Evolutionary conservation across 768 basidiomycete species (phyloP), one percentile per base, ranked within the genome.

Genomic region (Amanita molliuscula): DNA sequence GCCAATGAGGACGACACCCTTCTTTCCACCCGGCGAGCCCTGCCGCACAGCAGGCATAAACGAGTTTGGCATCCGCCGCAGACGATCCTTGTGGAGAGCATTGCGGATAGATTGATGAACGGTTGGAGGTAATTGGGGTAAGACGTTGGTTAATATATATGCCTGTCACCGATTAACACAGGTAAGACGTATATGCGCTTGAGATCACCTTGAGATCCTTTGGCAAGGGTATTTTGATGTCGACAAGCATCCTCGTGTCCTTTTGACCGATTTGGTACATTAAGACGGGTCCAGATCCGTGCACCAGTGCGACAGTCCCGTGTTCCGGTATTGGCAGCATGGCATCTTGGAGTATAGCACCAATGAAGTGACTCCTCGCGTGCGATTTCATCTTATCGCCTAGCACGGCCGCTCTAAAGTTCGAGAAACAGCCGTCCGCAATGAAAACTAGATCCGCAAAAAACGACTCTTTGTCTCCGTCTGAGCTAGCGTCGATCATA

Each of bases 381-480:
- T 67, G 61, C 1, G 82, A 71, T 59, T 79, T 81, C 41, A 61
- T 61, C 9, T 68, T 66, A 35, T 62, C 58, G 47, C 78, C 78
- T 74, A 84, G 75, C n/a, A 91, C 79, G 1, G 70, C 53, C 9
- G 65, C 72, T 44, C 95, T 76, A 72, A 99, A 94, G 60, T 94
- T 96, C 3, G 90, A 94, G 67, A 89, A 89, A 64, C 91, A 96
- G 0, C 95, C 95, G 62, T 99, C 95, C 3, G 94, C 92, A 52
- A 97, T 68, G 61, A 98, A 68, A 40, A 91, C 88, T 45, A 99
- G 64, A 55, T 85, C 81, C 0, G 88, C 92, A 51, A 71, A 74
- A 58, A 82, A 82, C 0, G 73, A 60, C 53, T 81, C 73, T 57
- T 78, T 76, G 53, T 71, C 71, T 20, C 53, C 55, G 11, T 64